Evolutionary conservation across 2,329 filamentous ascomycete species (phyloP).

Genomic region (Curvularia verruculosa): DNA sequence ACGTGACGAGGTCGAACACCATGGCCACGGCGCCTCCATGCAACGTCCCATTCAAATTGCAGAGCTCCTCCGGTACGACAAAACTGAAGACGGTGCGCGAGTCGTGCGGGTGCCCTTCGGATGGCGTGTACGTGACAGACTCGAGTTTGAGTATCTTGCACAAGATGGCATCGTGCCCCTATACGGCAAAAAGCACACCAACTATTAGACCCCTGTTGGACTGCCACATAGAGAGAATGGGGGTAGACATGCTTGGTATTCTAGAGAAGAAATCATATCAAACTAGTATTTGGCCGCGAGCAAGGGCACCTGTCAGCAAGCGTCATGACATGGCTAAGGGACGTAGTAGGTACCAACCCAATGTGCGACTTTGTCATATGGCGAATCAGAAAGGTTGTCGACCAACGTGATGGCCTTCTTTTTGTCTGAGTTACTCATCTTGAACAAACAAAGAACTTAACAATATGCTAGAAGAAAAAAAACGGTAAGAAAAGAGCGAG

Average conservation of each 20-base stretch:
- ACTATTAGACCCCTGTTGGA: not conserved
- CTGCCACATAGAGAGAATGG: not conserved
- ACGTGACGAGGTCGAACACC: conserved; percentile 62
- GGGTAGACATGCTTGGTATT: conserved; percentile 36
- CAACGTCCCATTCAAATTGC: conserved; percentile 54
- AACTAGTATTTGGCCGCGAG: conserved; percentile 20
- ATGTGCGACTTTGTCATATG: conserved; percentile 17
- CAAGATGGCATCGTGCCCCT: conserved; percentile 44
- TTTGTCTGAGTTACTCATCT: not conserved
- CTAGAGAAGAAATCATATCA: conserved; percentile 21
- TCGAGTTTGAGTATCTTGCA: conserved; percentile 44
- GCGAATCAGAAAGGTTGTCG: not conserved
- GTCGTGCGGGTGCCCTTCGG: conserved; percentile 35
- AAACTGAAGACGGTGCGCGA: conserved; percentile 54
- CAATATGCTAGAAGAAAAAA: not conserved
- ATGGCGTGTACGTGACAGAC: conserved; percentile 40
- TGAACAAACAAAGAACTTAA: not conserved
- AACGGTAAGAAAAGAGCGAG: not conserved
- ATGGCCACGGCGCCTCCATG: conserved; percentile 62
- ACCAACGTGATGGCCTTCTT: conserved; percentile 6
- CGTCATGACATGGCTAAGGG: not conserved
- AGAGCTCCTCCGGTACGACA: conserved; percentile 52
- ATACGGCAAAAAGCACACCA: conserved; percentile 8
- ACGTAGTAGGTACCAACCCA: conserved; percentile 18
- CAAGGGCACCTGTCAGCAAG: not conserved